These are phyloP conservation scores for Venturia nashicola DNA, from an alignment of 2,329 filamentous ascomycete species.

Conservation along the genomic window DNA sequence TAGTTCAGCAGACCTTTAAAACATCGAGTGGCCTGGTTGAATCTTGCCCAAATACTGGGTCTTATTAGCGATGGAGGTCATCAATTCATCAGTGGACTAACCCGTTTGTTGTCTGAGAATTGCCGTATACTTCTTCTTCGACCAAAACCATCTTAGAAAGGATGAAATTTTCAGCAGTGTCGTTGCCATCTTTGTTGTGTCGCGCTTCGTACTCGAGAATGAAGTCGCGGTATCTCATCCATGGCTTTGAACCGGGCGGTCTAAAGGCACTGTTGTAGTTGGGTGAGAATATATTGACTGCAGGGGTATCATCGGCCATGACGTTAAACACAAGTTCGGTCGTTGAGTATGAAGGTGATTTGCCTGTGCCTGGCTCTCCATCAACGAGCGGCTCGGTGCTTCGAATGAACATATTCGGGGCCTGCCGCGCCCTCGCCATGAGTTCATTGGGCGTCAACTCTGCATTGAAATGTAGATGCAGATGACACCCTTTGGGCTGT, in stretches of 20 bases:
- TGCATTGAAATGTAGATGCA: slow-evolving; percentile 72
- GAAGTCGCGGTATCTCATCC: slow-evolving; percentile 38
- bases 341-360: not conserved
- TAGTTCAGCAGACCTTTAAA: slow-evolving; percentile 65
- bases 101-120: slow-evolving; percentile 38
- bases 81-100: slow-evolving; percentile 22
- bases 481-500: slow-evolving; percentile 60
- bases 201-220: slow-evolving; percentile 24
- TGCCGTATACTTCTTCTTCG: slow-evolving; percentile 46
- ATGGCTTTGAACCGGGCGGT: slow-evolving; percentile 17
- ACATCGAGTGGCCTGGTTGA: slow-evolving; percentile 57
- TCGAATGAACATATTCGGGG: slow-evolving; percentile 57
- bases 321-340: slow-evolving; percentile 55
- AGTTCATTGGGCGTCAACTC: slow-evolving; percentile 51
- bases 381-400: slow-evolving; percentile 41
- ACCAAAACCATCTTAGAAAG: slow-evolving; percentile 49
- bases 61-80: not conserved
- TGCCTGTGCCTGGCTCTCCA: slow-evolving; percentile 29
- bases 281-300: slow-evolving; percentile 34
- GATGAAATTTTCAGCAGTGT: slow-evolving; percentile 40
- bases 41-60: slow-evolving; percentile 42
- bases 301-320: slow-evolving; percentile 17
- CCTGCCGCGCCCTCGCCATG: slow-evolving; percentile 40
- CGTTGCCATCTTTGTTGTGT: slow-evolving; percentile 11
- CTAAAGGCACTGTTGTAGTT: slow-evolving; percentile 30